phyloP scores from a whole-genome alignment of 2,329 filamentous ascomycete genomes.

The Periconia digitata region DNA sequence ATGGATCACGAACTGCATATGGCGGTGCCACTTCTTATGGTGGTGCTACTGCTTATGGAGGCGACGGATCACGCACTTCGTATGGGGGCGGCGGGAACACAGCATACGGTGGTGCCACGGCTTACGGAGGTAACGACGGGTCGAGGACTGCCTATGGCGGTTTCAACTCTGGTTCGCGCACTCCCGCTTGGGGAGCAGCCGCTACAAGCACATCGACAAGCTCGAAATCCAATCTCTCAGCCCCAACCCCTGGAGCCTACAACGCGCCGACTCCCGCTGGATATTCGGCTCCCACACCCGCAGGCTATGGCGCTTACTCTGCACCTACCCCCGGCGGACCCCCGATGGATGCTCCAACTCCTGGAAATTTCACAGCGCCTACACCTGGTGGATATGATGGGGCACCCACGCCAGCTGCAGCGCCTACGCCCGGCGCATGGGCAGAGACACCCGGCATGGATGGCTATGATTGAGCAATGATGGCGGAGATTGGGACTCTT shows the following conservation, averaged over 20 bases:
- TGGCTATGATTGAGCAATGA: conserved; percentile 16
- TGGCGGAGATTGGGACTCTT: too few species aligned
- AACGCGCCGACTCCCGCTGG: conserved; percentile 40
- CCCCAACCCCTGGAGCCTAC: conserved; percentile 36
- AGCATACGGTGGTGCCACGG: conserved; percentile 58
- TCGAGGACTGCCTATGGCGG: conserved; percentile 55
- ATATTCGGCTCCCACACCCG: conserved; percentile 40
- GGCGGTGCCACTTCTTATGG: conserved; percentile 47
- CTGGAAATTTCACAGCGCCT: conserved; percentile 43
- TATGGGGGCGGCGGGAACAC: conserved; percentile 46
- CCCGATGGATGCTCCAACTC: conserved; percentile 43
- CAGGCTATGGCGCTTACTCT: conserved; percentile 37
- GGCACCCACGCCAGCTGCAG: conserved; percentile 44
- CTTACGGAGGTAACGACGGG: conserved; percentile 40
- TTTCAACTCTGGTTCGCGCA: conserved; percentile 53
- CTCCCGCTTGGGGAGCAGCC: conserved; percentile 55
- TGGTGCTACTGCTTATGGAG: conserved; percentile 46
- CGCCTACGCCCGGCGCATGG: conserved; percentile 62
- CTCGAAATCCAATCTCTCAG: conserved; percentile 33
- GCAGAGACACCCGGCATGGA: conserved; percentile 52
- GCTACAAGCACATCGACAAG: conserved; percentile 48
- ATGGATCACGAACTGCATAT: conserved; percentile 39
- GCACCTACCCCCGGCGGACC: conserved; percentile 40
- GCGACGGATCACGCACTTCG: conserved; percentile 42
- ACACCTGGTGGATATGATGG: conserved; percentile 42